Base-by-base conservation (phyloP, 768 basidiomycete genomes). In the Amanita phalloides region DNA sequence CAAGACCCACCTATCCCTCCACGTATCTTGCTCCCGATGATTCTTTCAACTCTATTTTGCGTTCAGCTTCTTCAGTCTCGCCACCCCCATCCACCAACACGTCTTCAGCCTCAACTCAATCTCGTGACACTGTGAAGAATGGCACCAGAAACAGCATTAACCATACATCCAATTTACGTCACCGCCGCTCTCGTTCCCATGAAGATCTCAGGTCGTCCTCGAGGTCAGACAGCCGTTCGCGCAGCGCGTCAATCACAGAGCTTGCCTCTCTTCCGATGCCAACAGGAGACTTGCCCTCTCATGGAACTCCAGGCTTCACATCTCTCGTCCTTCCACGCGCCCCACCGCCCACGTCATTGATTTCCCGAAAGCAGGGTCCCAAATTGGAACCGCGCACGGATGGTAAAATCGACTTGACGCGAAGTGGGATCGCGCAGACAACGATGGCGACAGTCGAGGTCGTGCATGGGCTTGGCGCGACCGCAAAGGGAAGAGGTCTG, bases 391-490 rank as follows among this genome's bases (percentile, higher is more conserved):
- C 66, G 0, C 66, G 68, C 11, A 60, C 62, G 2, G 69, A 76
- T 46, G 76, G 81, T 2, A 76, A 72, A 45, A 67, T 92, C 13
- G 89, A 95, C 65, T 69, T 91, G 39, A 82, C 87, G 1, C 74
- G 76, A 9, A 77, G 82, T 14, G 90, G 91, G 3, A 68, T 90
- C 9, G 91, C 90, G 6, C 86, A 90, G 62, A 84, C 82, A 5
- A 90, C 86, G 4, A 94, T 96, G 91, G 85, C 86, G 13, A 90
- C 81, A 47, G 81, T 95, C 38, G 86, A 90, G 60, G 78, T 90
- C 30, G 79, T 86, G 14, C 72, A 74, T 35, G 86, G 86, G 4
- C 62, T 79, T 3, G 70, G 68, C 6, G 51, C 43, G 54, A 17
- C 46, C 56, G 44, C 36, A 56, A 48, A 51, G 56, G 47, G 53